Base-by-base conservation (phyloP, 2,329 filamentous ascomycete genomes). In the Dactylellina sp. region DNA sequence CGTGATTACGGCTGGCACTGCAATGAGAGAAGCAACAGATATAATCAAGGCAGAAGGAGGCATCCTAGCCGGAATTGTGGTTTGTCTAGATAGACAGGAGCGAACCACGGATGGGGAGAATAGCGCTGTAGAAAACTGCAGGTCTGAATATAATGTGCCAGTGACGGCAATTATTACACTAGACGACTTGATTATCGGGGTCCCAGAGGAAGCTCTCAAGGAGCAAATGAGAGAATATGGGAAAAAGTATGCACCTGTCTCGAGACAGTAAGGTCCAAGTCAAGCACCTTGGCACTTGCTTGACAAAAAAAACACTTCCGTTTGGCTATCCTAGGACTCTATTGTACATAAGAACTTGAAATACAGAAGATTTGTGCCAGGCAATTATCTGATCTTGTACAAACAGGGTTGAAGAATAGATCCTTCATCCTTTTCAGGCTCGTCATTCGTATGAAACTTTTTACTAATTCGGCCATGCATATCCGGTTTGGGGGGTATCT, bases 1-100 rank as follows among this genome's bases (percentile, higher is more conserved):
- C 82, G 94, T 99, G 66, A 94, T 98, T 79, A 97, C 93, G 0
- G 94, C 93, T 0, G 95, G 95, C 25, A 98, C 93, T 0, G 95
- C 95, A 42, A 93, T 97, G 83, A 86, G 93, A 70, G 93, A 98
- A 81, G 92, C 94, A 12, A 93, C 98, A 74, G 88, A 88, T 62
- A 95, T 97, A 81, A 97, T 98, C 80, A 86, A 88, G 78, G 88
- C 88, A 78, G 90, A 96, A 80, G 95, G 94, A 1, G 95, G 94
- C 1, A 87, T 86, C 56, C 88, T 98, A 20, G 91, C 90, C 2
- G 94, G 93, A 28, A 93, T 98, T 66, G 87, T 97, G 18, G 91
- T 99, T 32, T 91, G 93, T 2, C 85, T 97, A 77, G 92, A 97
- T 82, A 87, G 94, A 71, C 90, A 90, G 85, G 92, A 96, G 86